Percentiles rank a stretch among this genome's conserved stretches.
Conservation (phyloP, 1,139 yeast genomes). For the Pichia sp. region DNA sequence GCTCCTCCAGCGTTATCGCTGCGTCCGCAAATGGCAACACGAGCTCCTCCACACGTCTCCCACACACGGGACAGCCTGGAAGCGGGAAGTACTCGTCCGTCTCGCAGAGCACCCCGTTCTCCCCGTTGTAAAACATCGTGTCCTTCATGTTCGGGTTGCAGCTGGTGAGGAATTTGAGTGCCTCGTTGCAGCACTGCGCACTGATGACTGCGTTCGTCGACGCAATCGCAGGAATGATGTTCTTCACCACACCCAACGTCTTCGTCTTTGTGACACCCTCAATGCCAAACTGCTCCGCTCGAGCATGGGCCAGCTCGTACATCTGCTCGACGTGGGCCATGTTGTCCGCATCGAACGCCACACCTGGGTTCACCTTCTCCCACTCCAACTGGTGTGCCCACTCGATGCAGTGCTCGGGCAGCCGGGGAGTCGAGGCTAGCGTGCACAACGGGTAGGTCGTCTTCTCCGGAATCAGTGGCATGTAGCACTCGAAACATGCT, state of each 20-base stretch:
- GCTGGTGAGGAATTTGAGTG: conserved; percentile 69
- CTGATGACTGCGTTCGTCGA: conserved; percentile 93
- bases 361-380: conserved; percentile 48
- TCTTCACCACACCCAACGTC: conserved; percentile 85
- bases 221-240: conserved; percentile 91
- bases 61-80: conserved; percentile 28
- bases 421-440: conserved; percentile 86
- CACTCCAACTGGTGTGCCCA: conserved; percentile 83
- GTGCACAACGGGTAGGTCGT: conserved; percentile 88
- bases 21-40: conserved; percentile 9
- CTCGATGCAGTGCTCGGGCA: conserved; percentile 93
- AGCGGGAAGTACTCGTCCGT: conserved; percentile 25
- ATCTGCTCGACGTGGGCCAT: conserved; percentile 70
- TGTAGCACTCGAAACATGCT: conserved; percentile 90
- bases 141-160: conserved; percentile 67
- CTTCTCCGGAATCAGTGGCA: conserved; percentile 68
- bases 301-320: conserved; percentile 45
- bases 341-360: conserved; percentile 62
- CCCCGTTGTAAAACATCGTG: conserved; percentile 67
- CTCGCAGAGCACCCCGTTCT: conserved; percentile 27
- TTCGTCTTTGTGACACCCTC: conserved; percentile 66
- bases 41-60: conserved; percentile 19
- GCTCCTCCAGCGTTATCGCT: conserved; percentile 13
- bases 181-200: conserved; percentile 86
- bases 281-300: conserved; percentile 67